Evolutionary conservation across 805 yeast species (phyloP).

Genomic region (Pichia nanzhaoensis): DNA sequence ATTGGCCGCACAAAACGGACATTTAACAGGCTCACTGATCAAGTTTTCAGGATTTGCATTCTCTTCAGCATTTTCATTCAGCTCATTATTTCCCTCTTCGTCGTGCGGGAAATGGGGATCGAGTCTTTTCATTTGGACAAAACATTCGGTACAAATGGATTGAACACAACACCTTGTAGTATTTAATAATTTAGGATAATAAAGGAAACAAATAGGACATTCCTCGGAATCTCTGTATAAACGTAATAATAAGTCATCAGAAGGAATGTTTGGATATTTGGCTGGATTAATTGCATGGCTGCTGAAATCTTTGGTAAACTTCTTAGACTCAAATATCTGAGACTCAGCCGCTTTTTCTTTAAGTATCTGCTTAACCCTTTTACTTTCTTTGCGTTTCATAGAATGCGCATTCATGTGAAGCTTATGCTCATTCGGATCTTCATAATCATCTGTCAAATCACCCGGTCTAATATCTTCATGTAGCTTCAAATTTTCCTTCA

Average conservation of each 20-base stretch:
- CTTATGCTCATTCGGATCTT: slow-evolving; percentile 58
- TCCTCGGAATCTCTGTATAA: slow-evolving; percentile 68
- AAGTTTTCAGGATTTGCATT: slow-evolving; percentile 49
- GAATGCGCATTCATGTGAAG: slow-evolving; percentile 42
- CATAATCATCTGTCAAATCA: slow-evolving; percentile 46
- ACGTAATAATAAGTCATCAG: slow-evolving; percentile 42
- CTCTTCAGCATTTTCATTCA: slow-evolving; percentile 19
- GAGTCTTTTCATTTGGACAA: slow-evolving; percentile 86
- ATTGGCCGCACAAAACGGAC: slow-evolving; percentile 90
- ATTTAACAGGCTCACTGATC: slow-evolving; percentile 79
- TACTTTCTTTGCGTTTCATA: slow-evolving; percentile 43
- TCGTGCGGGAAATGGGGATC: slow-evolving; percentile 95
- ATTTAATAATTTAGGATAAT: slow-evolving; percentile 73
- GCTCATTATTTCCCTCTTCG: slow-evolving; percentile 26
- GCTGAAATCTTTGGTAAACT: slow-evolving; percentile 28
- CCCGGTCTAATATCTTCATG: slow-evolving; percentile 46
- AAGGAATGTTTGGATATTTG: slow-evolving; percentile 30
- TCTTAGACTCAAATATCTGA: slow-evolving; percentile 32
- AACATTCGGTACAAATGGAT: slow-evolving; percentile 93
- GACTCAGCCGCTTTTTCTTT: slow-evolving; percentile 33
- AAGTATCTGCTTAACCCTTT: slow-evolving; percentile 34
- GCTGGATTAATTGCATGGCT: slow-evolving; percentile 22
- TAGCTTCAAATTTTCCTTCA: slow-evolving; percentile 41
- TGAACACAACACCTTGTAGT: slow-evolving; percentile 84
- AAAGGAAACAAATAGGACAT: slow-evolving; percentile 92